Percentiles rank a stretch among this genome's conserved stretches.
phyloP scores from a whole-genome alignment of 2,329 filamentous ascomycete species.

The Lasiodiplodia sp. region DNA sequence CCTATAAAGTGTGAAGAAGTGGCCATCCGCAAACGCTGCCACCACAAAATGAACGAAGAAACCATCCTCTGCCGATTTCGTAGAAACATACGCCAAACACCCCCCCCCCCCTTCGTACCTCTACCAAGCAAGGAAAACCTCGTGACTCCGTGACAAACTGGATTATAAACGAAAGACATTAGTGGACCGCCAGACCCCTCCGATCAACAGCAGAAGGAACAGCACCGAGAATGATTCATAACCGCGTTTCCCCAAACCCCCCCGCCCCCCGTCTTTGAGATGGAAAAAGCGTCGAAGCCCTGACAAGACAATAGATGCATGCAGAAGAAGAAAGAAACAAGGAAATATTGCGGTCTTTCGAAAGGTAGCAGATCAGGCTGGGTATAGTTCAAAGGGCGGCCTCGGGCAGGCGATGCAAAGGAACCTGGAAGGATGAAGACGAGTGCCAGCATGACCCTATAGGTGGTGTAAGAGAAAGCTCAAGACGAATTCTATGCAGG shows the following conservation, averaged over 20 bases:
- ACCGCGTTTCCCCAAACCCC: not conserved
- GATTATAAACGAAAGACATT: conserved; percentile 29
- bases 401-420: conserved; percentile 17
- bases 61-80: conserved; percentile 5
- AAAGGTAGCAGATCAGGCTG: conserved; percentile 29
- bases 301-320: conserved; percentile 11
- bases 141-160: conserved; percentile 23
- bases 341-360: conserved; percentile 21
- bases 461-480: conserved; percentile 11
- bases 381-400: conserved; percentile 28
- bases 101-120: conserved; percentile 12
- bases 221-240: conserved; percentile 22
- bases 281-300: conserved; percentile 14
- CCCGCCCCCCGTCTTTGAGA: conserved; percentile 4
- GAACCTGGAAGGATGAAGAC: conserved; percentile 10
- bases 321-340: conserved; percentile 7
- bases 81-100: conserved; percentile 20
- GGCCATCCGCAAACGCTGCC: conserved; percentile 1
- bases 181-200: conserved; percentile 10
- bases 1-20: not conserved
- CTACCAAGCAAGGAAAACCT: conserved; percentile 15
- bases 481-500: conserved; percentile 23
- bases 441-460: conserved; percentile 8
- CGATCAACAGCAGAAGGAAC: conserved; percentile 1
- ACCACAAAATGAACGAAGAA: conserved; percentile 6